Evolutionary conservation across 2,329 filamentous ascomycete species (phyloP), one percentile per base, ranked within the genome.

Genomic region (Penicillium hesseltinei): DNA sequence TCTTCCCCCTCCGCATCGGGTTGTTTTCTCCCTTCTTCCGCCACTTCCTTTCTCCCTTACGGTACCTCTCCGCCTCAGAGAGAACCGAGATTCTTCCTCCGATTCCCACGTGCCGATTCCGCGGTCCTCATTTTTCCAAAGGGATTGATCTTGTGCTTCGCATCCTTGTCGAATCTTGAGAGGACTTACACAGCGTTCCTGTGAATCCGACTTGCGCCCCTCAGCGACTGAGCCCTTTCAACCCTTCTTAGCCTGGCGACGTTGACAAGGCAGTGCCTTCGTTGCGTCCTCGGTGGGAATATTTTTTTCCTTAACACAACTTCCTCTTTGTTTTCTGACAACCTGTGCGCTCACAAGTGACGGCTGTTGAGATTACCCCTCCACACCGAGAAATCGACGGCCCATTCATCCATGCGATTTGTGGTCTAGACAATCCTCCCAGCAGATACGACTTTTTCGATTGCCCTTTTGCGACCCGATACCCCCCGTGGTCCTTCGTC

Each of bases 21-120:
- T 54, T 53, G 62, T 62, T 49, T 62, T 36, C 31, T 62, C 43
- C 54, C 58, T 58, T 63, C 57, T 52, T 58, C 51, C 54, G 29
- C 43, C 54, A 51, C 31, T 60, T 38, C 49, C 19, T 46, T 51
- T 57, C 47, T 59, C 40, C 9, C 27, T 29, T 29, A n/a, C 57
- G 42, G 42, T 47, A 51, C 49, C 54, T 48, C 53, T 44, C 53
- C 27, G 25, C 25, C 36, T 36, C 31, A 35, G 54, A 53, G 54
- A 56, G 54, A 51, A 56, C 52, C 52, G 52, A 54, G 15, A 23
- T 40, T 17, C 27, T 42, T 23, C 19, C 46, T 45, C 46, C 29
- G 29, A 47, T 21, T n/a, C 19, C 63, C 61, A 66, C 68, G 68
- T 71, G 64, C 63, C 62, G 63, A 70, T 54, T 67, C 65, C 66